phyloP scores from a whole-genome alignment of 169 alveolate species.

The Plasmodium vivax region DNA sequence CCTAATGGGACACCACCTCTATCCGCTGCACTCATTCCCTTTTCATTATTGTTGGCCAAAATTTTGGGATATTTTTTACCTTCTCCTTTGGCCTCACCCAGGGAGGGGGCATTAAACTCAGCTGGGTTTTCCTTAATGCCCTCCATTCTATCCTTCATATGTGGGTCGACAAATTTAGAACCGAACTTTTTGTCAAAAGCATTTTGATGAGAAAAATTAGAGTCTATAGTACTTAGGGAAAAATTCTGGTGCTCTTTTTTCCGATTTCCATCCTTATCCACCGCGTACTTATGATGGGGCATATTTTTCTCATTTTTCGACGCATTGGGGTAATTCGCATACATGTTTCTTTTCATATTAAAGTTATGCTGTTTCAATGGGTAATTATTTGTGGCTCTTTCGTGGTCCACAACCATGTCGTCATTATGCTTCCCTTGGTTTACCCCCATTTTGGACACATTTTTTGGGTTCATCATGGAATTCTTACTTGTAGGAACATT shows the following conservation, averaged over 20 bases:
- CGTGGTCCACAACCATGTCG: not conserved
- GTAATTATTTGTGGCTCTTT: not conserved
- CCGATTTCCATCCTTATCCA: slow-evolving; percentile 27
- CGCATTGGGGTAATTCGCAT: not conserved
- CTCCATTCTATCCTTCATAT: slow-evolving; percentile 9
- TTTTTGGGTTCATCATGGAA: not conserved
- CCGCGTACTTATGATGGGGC: not conserved
- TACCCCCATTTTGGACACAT: not conserved
- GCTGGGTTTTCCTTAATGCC: slow-evolving; percentile 10
- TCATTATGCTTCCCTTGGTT: not conserved
- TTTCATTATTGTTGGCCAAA: not conserved
- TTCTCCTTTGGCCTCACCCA: not conserved
- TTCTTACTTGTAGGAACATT: slow-evolving; percentile 4
- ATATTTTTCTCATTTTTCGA: slow-evolving; percentile 11
- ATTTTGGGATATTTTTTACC: not conserved
- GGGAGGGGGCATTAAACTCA: not conserved
- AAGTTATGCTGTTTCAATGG: not conserved
- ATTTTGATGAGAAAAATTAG: slow-evolving; percentile 45
- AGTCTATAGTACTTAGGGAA: slow-evolving; percentile 36
- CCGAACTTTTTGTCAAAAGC: slow-evolving; percentile 20
- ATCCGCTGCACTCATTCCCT: not conserved
- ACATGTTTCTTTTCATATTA: slow-evolving; percentile 3
- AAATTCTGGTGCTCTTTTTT: slow-evolving; percentile 64
- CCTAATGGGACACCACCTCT: not conserved
- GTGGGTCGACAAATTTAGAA: slow-evolving; percentile 1